Evolutionary conservation across 306 rosid species (phyloP).

Genomic region (Betula pendula): DNA sequence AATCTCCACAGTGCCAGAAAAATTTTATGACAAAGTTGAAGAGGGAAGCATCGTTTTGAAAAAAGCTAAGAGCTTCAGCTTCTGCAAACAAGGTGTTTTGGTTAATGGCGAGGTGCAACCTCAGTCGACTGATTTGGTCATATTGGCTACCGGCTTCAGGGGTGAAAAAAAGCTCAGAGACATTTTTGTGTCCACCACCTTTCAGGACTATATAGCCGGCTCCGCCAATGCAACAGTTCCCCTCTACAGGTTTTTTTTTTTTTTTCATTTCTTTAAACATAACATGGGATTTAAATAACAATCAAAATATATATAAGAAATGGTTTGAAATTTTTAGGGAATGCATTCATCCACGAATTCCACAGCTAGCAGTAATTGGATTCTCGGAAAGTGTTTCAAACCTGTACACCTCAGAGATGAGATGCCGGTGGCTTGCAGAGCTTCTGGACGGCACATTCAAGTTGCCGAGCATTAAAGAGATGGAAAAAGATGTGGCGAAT

Average conservation of each 20-base stretch:
- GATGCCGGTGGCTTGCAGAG: constrained; percentile 67
- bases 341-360: constrained; percentile 49
- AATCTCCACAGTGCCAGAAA: constrained; percentile 42
- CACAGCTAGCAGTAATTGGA: constrained; percentile 50
- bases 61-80: constrained; percentile 45
- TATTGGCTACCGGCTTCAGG: constrained; percentile 60
- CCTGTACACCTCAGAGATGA: constrained; percentile 64
- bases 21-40: constrained; percentile 55
- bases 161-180: constrained; percentile 66
- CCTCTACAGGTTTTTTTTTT: constrained; percentile 51
- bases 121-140: constrained; percentile 49
- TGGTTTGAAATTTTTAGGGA: constrained; percentile 8
- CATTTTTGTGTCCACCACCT: constrained; percentile 51
- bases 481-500: constrained; percentile 51
- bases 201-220: constrained; percentile 43
- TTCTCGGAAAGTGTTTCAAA: constrained; percentile 45
- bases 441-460: constrained; percentile 53
- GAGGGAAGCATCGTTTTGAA: constrained; percentile 66
- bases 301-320: neutral
- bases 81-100: constrained; percentile 52
- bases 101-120: constrained; percentile 42
- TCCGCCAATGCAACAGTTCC: constrained; percentile 41
- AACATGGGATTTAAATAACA: neutral
- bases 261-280: neutral
- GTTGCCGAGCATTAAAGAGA: constrained; percentile 55